Evolutionary conservation across 1,139 yeast genomes (phyloP), one percentile per base, ranked within the genome.

Genomic region (Lipomyces yarrowii): DNA sequence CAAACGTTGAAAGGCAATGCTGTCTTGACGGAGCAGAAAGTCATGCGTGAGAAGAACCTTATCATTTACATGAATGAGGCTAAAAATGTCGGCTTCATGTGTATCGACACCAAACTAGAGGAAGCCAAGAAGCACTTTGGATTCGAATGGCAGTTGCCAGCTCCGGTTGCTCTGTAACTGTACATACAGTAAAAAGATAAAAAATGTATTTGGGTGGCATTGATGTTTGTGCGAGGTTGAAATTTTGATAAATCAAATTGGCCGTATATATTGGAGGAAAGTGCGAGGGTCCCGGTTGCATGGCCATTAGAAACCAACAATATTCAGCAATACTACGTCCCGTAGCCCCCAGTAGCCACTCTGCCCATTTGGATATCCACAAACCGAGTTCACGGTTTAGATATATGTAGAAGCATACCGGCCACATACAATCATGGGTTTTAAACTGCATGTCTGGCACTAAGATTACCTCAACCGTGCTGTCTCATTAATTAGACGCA

Each of bases 281-380:
- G 4, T 26, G 30, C 2, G 4, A 26, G 30, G 2, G 30, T 26
- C 4, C 86, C 98, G 30, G 30, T 26, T 26, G 30, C 30, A 26
- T 26, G 30, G 30, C 30, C 30, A 26, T 26, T 26, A 13, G 13
- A 8, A 8, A 35, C 39, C n/a, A n/a, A n/a, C n/a, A n/a, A 11
- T 11, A 37, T 37, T 13, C 42, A n/a, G 15, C 42, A 10, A 5
- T 37, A 37, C 1, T 37, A 37, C 42, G 15, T 15, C 42, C 30
- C 30, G 30, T 26, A 26, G 30, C 30, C 30, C 30, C 30, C 30
- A n/a, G 30, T 26, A 26, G 30, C 30, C 42, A 15, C 42, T 13
- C 4, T 5, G 15, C 13, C n/a, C n/a, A 37, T 37, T 37, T 13
- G 11, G 15, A 4, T 37, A 37, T 37, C 42, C 6, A 37, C 48